phyloP scores from a whole-genome alignment of 768 basidiomycete species.

The Lentinula sp. region DNA sequence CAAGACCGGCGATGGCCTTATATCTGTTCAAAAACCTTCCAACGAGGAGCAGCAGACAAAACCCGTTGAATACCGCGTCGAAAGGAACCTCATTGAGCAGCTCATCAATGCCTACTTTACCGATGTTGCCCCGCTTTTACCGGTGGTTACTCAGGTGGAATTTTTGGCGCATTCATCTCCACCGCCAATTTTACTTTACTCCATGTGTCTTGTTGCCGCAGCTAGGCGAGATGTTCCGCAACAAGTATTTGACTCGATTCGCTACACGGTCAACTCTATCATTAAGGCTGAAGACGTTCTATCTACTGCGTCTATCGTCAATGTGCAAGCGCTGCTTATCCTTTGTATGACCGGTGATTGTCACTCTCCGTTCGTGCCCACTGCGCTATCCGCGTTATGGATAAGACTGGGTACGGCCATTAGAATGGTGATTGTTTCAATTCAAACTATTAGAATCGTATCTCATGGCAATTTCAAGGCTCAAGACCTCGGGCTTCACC shows the following conservation, averaged over 20 bases:
- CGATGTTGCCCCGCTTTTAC: conserved; percentile 84
- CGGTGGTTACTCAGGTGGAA: conserved; percentile 83
- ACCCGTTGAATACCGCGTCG: conserved; percentile 66
- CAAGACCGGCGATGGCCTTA: conserved; percentile 80
- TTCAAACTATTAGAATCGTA: not conserved
- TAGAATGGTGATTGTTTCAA: conserved; percentile 65
- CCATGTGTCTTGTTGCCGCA: conserved; percentile 90
- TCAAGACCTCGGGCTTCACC: conserved; percentile 92
- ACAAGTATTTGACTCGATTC: conserved; percentile 83
- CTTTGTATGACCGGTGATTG: conserved; percentile 85
- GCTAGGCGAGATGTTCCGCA: conserved; percentile 81
- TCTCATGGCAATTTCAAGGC: conserved; percentile 46
- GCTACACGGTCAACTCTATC: conserved; percentile 79
- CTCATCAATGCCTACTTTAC: conserved; percentile 90
- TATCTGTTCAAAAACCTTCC: conserved; percentile 67
- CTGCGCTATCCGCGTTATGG: conserved; percentile 81
- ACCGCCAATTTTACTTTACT: conserved; percentile 81
- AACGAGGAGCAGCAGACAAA: conserved; percentile 54
- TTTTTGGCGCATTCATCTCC: conserved; percentile 73
- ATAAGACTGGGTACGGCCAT: conserved; percentile 85
- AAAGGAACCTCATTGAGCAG: conserved; percentile 70
- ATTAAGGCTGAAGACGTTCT: conserved; percentile 90
- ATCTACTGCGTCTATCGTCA: conserved; percentile 77
- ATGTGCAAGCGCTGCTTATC: conserved; percentile 84
- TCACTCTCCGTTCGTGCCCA: conserved; percentile 86